Base-by-base conservation (phyloP, 2,329 filamentous ascomycete species). In the Calonectria pteridis region DNA sequence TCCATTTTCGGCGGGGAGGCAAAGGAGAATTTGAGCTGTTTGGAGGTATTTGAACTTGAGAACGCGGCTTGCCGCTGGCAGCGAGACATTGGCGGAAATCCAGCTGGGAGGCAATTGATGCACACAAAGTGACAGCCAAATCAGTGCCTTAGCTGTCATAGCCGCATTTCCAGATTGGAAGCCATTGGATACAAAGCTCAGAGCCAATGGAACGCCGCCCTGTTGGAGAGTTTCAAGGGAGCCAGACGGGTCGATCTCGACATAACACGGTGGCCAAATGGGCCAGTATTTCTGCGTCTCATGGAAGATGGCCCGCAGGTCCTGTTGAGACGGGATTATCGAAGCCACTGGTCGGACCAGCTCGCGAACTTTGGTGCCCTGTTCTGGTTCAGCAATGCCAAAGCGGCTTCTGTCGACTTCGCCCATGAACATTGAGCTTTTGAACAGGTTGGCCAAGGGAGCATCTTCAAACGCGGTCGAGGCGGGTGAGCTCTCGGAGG, bases 71-170 rank as follows among this genome's bases (percentile, higher is more conserved):
- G 72, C 78, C 86, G 75, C 72, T 82, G 75, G 82, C 79, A 72
- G 74, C 79, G 83, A 79, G 49, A 81, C 73, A 71, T 81, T 81
- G 75, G 80, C 85, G 69, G 78, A 78, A 31, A 50, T 50, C 11
- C 76, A 76, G 29, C 63, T 51, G 78, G 82, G 70, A 62, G 88
- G 77, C 71, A 87, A 73, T 80, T 88, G 78, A 73, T 86, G 80
- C 78, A 86, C 79, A 73, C 83, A 83, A 73, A 89, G 82, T 77
- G 85, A 72, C 69, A 87, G 78, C 81, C 87, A 86, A 75, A 90
- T 74, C 14, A 88, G 75, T 6, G 35, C 58, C 18, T 63, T 63
- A 3, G 58, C 58, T 16, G 35, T n/a, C 4, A 9, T 26, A 18
- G 33, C 6, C 29, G 58, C 18, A 16, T 46, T 53, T 31, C 50